Evolutionary conservation across 2,329 filamentous ascomycete genomes (phyloP).

Genomic region (Pseudogymnoascus sp.): DNA sequence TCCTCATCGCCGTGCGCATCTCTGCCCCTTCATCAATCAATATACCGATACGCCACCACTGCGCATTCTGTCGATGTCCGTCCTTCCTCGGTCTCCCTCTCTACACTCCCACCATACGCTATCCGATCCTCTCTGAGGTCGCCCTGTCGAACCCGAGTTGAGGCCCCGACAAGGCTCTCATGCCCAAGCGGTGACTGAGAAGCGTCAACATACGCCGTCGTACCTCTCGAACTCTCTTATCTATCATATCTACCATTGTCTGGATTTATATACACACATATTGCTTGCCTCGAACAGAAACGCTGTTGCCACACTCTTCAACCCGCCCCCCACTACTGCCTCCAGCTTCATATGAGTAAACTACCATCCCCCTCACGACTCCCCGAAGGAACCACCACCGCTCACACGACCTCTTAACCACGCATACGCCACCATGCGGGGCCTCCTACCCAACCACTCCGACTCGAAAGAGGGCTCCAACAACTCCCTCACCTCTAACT

Average conservation of each 20-base stretch:
- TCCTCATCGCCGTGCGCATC: neutral
- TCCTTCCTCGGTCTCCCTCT: neutral
- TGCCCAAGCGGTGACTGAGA: neutral
- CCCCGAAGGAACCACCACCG: neutral
- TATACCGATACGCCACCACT: neutral
- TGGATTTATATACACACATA: neutral
- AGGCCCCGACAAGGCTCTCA: neutral
- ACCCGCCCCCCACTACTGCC: neutral
- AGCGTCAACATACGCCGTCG: neutral
- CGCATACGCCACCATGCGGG: neutral
- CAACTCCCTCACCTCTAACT: neutral
- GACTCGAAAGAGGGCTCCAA: neutral
- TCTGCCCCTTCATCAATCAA: neutral
- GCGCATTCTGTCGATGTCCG: neutral
- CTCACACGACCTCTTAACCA: neutral
- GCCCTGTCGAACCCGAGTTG: neutral
- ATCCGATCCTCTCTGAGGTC: neutral
- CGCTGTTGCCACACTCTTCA: neutral
- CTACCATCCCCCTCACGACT: neutral
- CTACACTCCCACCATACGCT: neutral
- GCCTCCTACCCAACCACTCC: neutral
- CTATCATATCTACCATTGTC: neutral
- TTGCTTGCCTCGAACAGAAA: neutral
- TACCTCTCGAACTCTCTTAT: neutral
- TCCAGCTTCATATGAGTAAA: neutral